Evolutionary conservation across 495 filamentous ascomycete species (phyloP), one percentile per base, ranked within the genome.

Genomic region (Penicillium paradoxum): DNA sequence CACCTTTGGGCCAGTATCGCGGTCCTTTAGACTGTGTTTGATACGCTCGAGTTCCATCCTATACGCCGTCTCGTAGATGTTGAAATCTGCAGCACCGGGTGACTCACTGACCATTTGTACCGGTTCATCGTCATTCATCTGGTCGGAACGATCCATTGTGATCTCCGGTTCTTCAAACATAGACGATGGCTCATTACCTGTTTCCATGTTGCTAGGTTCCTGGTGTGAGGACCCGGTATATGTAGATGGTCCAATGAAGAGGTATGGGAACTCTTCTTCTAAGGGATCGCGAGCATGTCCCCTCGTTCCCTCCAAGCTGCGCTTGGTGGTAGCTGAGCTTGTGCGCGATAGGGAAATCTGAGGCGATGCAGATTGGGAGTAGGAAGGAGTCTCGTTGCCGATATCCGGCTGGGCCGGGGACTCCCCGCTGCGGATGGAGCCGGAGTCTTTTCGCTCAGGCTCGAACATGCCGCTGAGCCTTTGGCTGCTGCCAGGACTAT

Each of bases 41-140:
- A 96, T 95, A 9, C 86, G 81, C 48, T 87, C 80, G 10, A 95
- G 79, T 73, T 96, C 89, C 43, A 83, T 74, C 36, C 86, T 80
- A 59, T 95, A 97, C 4, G 92, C 92, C 0, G 78, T 82, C 56
- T 95, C 90, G 63, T 95, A 97, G 39, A 96, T 84, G 57, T 91
- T 83, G 55, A 89, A 86, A 39, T 92, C 88, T 5, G 86, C 86
- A 7, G 83, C 85, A 1, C 83, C 82, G 8, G 90, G 91, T 8
- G 87, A 91, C 61, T 96, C 90, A 47, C 87, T 87, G 36, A 97
- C 83, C 15, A 86, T 49, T 14, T 55, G 65, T 21, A 52, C 58
- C 2, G 62, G 60, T 15, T 66, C 49, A 34, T 55, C 49, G 8
- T 58, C 53, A 27, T 62, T 59, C 32, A 47, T 45, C 18, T 21